Conservation (phyloP, 2,329 filamentous ascomycete species). For the Aspergillus chevalieri region DNA sequence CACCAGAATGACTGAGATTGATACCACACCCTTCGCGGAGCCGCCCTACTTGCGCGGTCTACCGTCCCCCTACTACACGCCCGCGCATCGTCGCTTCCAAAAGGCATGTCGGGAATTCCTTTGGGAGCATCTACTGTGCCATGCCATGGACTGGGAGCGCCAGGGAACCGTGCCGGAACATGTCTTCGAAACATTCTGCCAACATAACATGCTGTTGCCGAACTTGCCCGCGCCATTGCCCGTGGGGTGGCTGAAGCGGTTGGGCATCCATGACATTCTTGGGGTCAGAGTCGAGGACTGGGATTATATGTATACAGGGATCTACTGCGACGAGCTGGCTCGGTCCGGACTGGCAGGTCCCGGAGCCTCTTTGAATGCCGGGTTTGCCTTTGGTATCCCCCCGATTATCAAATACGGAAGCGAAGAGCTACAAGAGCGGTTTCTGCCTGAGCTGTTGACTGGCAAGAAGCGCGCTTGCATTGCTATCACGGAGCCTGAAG, state of each 20-base stretch:
- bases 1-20: background rate
- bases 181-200: conserved; percentile 59
- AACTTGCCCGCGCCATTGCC: conserved; percentile 64
- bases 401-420: conserved; percentile 65
- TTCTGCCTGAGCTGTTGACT: conserved; percentile 62
- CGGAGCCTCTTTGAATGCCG: conserved; percentile 59
- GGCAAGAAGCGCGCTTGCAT: conserved; percentile 65
- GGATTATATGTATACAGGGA: conserved; percentile 64
- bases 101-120: conserved; percentile 62
- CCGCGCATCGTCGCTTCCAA: conserved; percentile 61
- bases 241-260: conserved; percentile 58
- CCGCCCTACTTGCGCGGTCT: conserved; percentile 65
- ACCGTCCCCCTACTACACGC: conserved; percentile 65
- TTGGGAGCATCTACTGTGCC: conserved; percentile 54
- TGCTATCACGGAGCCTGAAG: conserved; percentile 71
- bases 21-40: conserved; percentile 61
- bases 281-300: conserved; percentile 67
- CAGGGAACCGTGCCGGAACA: conserved; percentile 57
- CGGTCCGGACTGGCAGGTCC: conserved; percentile 61
- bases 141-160: conserved; percentile 65
- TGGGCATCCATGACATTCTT: conserved; percentile 61
- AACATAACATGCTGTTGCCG: conserved; percentile 64
- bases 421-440: conserved; percentile 55
- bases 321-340: conserved; percentile 66
- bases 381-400: conserved; percentile 66